Percentiles rank a stretch among this genome's conserved stretches.
Evolutionary conservation across 371 early-diverging fungal genomes (phyloP).

Genomic region (Rhizopus stolonifer): DNA sequence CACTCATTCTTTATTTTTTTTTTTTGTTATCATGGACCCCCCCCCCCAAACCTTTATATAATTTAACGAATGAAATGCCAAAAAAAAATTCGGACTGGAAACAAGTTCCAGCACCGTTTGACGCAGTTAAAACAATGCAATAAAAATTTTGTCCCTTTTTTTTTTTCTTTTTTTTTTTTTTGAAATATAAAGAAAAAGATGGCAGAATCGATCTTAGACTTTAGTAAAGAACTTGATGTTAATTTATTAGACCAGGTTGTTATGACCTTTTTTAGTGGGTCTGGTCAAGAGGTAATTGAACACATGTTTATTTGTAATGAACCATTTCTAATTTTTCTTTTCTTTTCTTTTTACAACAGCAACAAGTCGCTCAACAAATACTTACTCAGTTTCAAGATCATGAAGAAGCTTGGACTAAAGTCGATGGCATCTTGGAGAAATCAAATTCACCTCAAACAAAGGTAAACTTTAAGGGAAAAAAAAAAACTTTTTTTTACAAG

Average conservation of each 20-base stretch:
- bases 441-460: conserved; percentile 84
- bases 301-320: not conserved
- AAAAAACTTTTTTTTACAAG: conserved; percentile 10
- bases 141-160: too few relatives aligned
- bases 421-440: conserved; percentile 91
- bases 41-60: too few relatives aligned
- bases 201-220: conserved; percentile 83
- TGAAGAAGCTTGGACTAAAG: conserved; percentile 96
- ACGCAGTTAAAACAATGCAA: too few relatives aligned
- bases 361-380: conserved; percentile 76
- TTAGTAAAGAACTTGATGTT: conserved; percentile 85
- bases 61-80: too few relatives aligned
- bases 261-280: conserved; percentile 67
- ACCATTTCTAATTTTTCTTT: not conserved
- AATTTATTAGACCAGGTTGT: conserved; percentile 89
- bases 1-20: too few relatives aligned
- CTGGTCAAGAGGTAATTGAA: conserved; percentile 70
- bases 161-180: not conserved
- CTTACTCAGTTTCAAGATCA: conserved; percentile 96
- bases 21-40: too few relatives aligned
- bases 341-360: conserved; percentile 50
- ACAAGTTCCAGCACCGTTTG: too few relatives aligned
- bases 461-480: conserved; percentile 61
- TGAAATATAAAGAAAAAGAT: conserved; percentile 7
- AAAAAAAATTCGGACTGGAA: too few relatives aligned